Evolutionary conservation across 768 basidiomycete species (phyloP).

Genomic region (Xerocomellus chrysenteron): DNA sequence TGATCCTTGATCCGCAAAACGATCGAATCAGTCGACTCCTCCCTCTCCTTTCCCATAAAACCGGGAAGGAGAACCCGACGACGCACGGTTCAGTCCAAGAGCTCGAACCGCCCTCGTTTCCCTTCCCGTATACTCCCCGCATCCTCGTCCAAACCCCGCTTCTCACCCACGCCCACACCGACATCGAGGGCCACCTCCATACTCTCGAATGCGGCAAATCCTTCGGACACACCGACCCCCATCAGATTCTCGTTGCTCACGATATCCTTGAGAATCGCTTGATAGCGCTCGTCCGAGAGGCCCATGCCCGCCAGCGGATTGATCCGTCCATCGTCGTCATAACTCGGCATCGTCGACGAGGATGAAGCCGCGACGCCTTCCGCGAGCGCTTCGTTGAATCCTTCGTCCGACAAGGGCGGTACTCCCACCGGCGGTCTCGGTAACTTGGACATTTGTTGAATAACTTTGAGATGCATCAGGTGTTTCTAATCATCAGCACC

Average conservation of each 20-base stretch:
- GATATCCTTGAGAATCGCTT: conserved; percentile 70
- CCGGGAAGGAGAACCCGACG: not conserved
- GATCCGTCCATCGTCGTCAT: conserved; percentile 50
- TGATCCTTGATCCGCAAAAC: not conserved
- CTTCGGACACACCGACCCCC: conserved; percentile 38
- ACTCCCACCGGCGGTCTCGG: conserved; percentile 62
- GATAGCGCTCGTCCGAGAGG: conserved; percentile 86
- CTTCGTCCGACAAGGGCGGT: conserved; percentile 53
- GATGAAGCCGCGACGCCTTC: conserved; percentile 33
- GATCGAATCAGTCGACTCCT: not conserved
- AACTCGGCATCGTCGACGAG: conserved; percentile 31
- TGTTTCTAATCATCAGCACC: conserved; percentile 58
- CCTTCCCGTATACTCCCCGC: conserved; percentile 42
- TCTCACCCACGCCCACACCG: conserved; percentile 30
- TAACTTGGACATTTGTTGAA: conserved; percentile 71
- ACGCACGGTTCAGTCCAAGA: conserved; percentile 45
- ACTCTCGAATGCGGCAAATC: conserved; percentile 17
- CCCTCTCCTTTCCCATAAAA: not conserved
- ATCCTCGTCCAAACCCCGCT: conserved; percentile 38
- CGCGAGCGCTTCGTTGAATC: conserved; percentile 56
- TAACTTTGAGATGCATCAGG: conserved; percentile 80
- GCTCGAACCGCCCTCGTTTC: conserved; percentile 62
- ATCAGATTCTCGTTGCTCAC: conserved; percentile 62
- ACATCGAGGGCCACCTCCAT: conserved; percentile 14
- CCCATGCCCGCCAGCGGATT: conserved; percentile 90